Percentiles rank a stretch among this genome's conserved stretches.
These are phyloP conservation scores for Trypanosomatidae sp. DNA, from an alignment of 208 protist genomes.

Conservation along the genomic window DNA sequence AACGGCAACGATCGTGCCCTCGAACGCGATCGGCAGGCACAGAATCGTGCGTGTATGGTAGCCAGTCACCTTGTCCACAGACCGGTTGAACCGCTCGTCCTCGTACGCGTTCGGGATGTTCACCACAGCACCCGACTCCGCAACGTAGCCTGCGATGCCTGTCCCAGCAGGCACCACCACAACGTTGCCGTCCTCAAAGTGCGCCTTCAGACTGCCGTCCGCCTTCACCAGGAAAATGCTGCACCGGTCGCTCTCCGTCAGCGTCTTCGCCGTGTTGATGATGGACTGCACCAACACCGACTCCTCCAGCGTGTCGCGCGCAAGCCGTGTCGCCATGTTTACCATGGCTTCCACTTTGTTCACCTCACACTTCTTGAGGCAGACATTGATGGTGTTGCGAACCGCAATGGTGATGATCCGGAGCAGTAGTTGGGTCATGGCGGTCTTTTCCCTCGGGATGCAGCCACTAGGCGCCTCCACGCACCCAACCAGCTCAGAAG, in stretches of 20 bases:
- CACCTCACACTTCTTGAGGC: slow-evolving; percentile 28
- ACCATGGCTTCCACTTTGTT: slow-evolving; percentile 82
- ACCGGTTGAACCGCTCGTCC: slow-evolving; percentile 68
- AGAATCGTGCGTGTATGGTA: slow-evolving; percentile 74
- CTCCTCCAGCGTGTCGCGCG: slow-evolving; percentile 81
- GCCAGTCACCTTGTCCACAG: slow-evolving; percentile 67
- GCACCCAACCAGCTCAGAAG: slow-evolving; percentile 51
- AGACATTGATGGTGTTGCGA: slow-evolving; percentile 24
- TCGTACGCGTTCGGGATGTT: slow-evolving; percentile 76
- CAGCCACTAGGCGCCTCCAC: slow-evolving; percentile 45
- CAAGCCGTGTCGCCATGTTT: slow-evolving; percentile 76
- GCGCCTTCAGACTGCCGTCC: slow-evolving; percentile 53
- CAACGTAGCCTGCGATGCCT: slow-evolving; percentile 76
- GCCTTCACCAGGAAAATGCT: slow-evolving; percentile 70
- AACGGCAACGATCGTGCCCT: slow-evolving; percentile 70
- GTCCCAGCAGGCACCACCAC: slow-evolving; percentile 47
- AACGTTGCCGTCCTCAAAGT: slow-evolving; percentile 75
- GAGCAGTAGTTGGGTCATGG: slow-evolving; percentile 24
- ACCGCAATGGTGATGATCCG: slow-evolving; percentile 24
- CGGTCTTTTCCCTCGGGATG: slow-evolving; percentile 2
- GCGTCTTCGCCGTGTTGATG: slow-evolving; percentile 73
- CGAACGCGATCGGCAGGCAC: slow-evolving; percentile 69
- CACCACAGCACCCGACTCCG: slow-evolving; percentile 47
- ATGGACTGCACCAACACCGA: slow-evolving; percentile 67
- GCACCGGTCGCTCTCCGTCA: slow-evolving; percentile 74